These are phyloP conservation scores for Penicillium argentinense DNA, from an alignment of 495 filamentous ascomycete species.

Conservation along the genomic window DNA sequence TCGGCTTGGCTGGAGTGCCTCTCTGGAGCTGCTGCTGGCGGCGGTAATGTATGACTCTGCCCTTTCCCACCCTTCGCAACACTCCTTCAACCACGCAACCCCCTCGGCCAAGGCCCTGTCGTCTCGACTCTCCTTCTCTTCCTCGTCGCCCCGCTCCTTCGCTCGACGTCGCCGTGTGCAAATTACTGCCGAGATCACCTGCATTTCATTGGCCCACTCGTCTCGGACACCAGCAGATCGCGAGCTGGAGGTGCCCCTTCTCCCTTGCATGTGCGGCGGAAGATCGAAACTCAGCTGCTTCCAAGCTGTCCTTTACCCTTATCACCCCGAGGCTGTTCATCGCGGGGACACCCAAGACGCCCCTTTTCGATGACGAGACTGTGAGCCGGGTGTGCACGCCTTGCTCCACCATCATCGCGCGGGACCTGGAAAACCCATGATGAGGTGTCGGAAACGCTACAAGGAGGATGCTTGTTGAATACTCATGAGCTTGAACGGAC, in stretches of 20 bases:
- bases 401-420: not conserved
- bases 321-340: not conserved
- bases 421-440: slow-evolving; percentile 34
- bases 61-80: not conserved
- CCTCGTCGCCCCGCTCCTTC: not conserved
- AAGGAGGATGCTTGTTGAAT: slow-evolving; percentile 49
- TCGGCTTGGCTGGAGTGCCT: slow-evolving; percentile 5
- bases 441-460: slow-evolving; percentile 53
- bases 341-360: not conserved
- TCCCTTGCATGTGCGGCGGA: slow-evolving; percentile 25
- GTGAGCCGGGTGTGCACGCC: slow-evolving; percentile 6
- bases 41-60: not conserved
- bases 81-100: too few species aligned
- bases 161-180: not conserved
- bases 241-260: slow-evolving; percentile 18
- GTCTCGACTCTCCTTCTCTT: not conserved
- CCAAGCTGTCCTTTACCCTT: slow-evolving; percentile 9
- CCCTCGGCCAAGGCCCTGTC: too few species aligned
- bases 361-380: slow-evolving; percentile 22
- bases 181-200: slow-evolving; percentile 26
- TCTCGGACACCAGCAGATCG: slow-evolving; percentile 25
- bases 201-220: slow-evolving; percentile 21
- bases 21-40: not conserved
- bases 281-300: slow-evolving; percentile 11
- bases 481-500: slow-evolving; percentile 24